A percentile compares a stretch with the other conserved stretches of the same genome.
Conservation (phyloP, 2,329 filamentous ascomycete genomes). For the Aspergillus piperis region DNA sequence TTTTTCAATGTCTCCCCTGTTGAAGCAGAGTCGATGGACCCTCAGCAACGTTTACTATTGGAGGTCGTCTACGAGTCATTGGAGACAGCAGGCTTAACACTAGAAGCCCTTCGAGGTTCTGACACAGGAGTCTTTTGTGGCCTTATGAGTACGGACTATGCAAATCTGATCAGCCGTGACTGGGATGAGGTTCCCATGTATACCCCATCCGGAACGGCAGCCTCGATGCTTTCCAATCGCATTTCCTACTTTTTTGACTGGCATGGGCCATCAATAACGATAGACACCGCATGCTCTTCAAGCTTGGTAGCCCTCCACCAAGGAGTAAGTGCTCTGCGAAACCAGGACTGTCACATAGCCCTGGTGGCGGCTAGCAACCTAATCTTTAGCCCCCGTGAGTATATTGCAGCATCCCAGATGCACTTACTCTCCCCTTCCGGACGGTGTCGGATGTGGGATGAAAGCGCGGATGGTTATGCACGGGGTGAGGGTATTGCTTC, state of each 20-base stretch:
- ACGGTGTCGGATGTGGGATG: constrained; percentile 53
- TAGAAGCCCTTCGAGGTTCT: constrained; percentile 28
- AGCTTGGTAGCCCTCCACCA: constrained; percentile 42
- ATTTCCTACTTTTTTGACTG: constrained; percentile 42
- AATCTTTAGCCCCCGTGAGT: constrained; percentile 33
- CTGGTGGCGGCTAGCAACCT: constrained; percentile 30
- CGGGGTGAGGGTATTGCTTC: constrained; percentile 56
- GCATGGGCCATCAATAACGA: constrained; percentile 44
- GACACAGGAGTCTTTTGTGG: constrained; percentile 29
- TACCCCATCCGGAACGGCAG: constrained; percentile 35
- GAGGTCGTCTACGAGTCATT: constrained; percentile 31
- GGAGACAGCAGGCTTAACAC: constrained; percentile 26
- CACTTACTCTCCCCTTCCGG: constrained; percentile 56
- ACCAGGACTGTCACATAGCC: constrained; percentile 29
- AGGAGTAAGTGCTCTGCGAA: constrained; percentile 33
- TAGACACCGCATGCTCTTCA: constrained; percentile 52
- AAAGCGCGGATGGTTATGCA: constrained; percentile 51
- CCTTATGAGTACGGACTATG: constrained; percentile 32
- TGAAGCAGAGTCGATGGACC: constrained; percentile 35
- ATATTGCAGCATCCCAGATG: constrained; percentile 34
- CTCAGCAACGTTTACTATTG: constrained; percentile 29
- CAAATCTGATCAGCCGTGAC: constrained; percentile 25
- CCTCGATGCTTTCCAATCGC: constrained; percentile 44
- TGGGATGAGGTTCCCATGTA: constrained; percentile 27
- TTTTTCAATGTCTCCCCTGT: constrained; percentile 31